Conservation (phyloP, 352 stramenopile species). For the Pythium sukuiense region DNA sequence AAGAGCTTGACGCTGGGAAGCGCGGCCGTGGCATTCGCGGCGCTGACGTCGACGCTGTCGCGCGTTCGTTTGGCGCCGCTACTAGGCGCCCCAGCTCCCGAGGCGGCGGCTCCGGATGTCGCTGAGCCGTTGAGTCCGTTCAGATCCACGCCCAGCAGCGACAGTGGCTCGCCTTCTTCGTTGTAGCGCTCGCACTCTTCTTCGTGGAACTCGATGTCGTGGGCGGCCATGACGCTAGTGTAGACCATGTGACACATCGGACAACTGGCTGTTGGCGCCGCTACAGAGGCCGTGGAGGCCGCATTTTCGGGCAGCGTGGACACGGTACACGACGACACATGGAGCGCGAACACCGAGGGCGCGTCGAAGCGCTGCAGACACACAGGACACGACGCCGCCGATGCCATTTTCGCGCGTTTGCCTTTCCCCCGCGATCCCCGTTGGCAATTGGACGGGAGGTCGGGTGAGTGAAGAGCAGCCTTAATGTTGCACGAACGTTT, state of each 20-base stretch:
- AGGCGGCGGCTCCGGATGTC: background rate
- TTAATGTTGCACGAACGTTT: constrained; percentile 18
- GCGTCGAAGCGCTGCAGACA: constrained; percentile 43
- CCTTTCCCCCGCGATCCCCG: background rate
- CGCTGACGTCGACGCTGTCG: constrained; percentile 13
- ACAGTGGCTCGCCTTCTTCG: constrained; percentile 20
- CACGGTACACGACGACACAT: constrained; percentile 52
- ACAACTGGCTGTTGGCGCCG: constrained; percentile 36
- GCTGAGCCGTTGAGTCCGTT: background rate
- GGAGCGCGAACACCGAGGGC: constrained; percentile 45
- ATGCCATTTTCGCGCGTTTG: constrained; percentile 14
- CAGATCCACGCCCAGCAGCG: constrained; percentile 14
- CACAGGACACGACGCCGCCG: constrained; percentile 44
- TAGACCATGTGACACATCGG: constrained; percentile 70
- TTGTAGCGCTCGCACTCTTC: constrained; percentile 77
- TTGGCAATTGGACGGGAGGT: constrained; percentile 1
- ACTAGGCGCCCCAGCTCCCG: background rate
- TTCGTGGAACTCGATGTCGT: constrained; percentile 78
- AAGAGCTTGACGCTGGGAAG: constrained; percentile 42
- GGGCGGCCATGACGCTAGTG: constrained; percentile 33
- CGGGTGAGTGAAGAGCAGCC: background rate
- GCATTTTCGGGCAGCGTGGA: constrained; percentile 9
- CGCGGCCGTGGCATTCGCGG: background rate
- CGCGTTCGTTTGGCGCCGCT: constrained; percentile 38
- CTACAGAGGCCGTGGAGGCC: constrained; percentile 12